A percentile compares a stretch with the other conserved stretches of the same genome.
Conservation (phyloP, 352 stramenopile species). For the Thalassiosira exigua region DNA sequence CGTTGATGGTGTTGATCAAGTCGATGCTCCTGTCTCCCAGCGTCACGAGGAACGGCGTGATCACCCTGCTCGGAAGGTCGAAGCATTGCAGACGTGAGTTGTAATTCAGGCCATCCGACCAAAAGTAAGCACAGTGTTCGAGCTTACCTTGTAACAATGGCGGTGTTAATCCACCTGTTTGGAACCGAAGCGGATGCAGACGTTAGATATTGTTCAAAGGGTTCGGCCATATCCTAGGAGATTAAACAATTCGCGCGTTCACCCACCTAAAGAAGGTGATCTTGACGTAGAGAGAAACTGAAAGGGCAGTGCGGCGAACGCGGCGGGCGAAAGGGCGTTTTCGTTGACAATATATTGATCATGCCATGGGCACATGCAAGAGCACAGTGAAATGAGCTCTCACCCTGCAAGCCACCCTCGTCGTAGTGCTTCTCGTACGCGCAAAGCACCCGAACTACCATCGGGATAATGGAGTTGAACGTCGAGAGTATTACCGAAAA, state of each 20-base stretch:
- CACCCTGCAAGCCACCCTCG: constrained; percentile 66
- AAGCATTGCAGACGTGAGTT: too few relatives aligned
- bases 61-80: constrained; percentile 26
- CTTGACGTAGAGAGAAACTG: constrained; percentile 73
- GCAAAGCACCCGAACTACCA: constrained; percentile 64
- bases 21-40: constrained; percentile 48
- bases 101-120: too few relatives aligned
- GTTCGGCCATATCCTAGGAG: too few relatives aligned
- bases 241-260: constrained; percentile 66
- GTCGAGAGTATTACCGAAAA: constrained; percentile 53
- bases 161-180: constrained; percentile 73
- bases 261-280: constrained; percentile 83
- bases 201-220: too few relatives aligned
- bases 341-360: too few relatives aligned
- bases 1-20: constrained; percentile 68
- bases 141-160: not conserved
- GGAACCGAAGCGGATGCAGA: too few relatives aligned
- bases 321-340: too few relatives aligned
- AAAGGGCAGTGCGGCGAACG: too few relatives aligned
- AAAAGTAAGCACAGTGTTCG: too few relatives aligned
- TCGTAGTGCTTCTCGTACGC: constrained; percentile 70
- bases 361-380: too few relatives aligned
- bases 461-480: constrained; percentile 69
- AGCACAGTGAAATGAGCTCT: too few relatives aligned
- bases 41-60: constrained; percentile 68